Percentiles rank a stretch among this genome's conserved stretches.
Conservation (phyloP, 2,329 filamentous ascomycete genomes). For the Xylaria sp. region DNA sequence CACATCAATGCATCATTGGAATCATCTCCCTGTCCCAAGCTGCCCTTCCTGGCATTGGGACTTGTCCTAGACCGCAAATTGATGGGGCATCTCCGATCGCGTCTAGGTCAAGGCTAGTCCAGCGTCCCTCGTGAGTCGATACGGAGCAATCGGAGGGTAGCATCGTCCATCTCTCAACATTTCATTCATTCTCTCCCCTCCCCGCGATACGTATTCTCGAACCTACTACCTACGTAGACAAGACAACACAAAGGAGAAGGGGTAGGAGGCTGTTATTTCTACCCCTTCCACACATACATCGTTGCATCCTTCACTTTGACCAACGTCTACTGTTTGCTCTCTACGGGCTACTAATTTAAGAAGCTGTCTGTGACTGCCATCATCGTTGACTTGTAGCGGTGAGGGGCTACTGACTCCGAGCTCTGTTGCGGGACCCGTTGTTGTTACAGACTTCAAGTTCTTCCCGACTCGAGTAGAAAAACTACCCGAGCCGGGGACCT, state of each 20-base stretch:
- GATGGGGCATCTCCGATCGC: not conserved
- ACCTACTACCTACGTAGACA: not conserved
- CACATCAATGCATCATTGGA: not conserved
- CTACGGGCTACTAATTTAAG: not conserved
- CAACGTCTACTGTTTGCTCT: not conserved
- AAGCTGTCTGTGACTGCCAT: not conserved
- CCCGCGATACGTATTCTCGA: constrained; percentile 5
- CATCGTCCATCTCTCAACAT: constrained; percentile 38
- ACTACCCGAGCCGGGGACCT: not conserved
- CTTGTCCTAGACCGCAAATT: not conserved
- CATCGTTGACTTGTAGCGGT: constrained; percentile 1
- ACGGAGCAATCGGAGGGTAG: constrained; percentile 47
- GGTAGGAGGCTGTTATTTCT: constrained; percentile 40
- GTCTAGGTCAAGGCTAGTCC: not conserved
- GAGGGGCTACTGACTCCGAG: not conserved
- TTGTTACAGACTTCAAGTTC: not conserved
- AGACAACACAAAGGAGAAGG: constrained; percentile 30
- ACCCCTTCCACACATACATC: constrained; percentile 31
- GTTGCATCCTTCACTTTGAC: constrained; percentile 1
- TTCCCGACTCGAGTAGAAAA: not conserved
- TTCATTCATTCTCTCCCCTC: not conserved
- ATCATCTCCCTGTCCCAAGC: not conserved
- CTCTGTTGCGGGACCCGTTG: not conserved
- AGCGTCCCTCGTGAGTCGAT: not conserved
- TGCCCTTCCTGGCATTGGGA: not conserved